Percentiles rank a stretch among this genome's conserved stretches.
Conservation (phyloP, 805 yeast genomes). For the Ogataea haglerorum region DNA sequence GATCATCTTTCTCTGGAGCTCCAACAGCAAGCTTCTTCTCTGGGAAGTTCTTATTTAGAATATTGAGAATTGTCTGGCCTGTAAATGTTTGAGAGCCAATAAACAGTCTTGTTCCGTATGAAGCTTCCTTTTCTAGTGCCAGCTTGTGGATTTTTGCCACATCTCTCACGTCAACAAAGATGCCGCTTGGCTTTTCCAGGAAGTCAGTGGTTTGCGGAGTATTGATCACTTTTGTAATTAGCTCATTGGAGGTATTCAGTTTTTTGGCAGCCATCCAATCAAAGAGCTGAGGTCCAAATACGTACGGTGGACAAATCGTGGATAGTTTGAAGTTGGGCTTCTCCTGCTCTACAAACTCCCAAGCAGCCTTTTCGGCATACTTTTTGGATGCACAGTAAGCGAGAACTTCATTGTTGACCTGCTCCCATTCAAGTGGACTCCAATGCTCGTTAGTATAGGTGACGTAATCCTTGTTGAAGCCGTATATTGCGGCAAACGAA, state of each 20-base stretch:
- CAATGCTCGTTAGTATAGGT: conserved; percentile 32
- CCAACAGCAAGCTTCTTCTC: conserved; percentile 45
- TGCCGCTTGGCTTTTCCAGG: conserved; percentile 28
- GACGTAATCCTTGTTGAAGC: background rate
- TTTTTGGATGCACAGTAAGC: conserved; percentile 46
- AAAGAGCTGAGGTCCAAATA: conserved; percentile 51
- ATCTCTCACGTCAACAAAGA: conserved; percentile 55
- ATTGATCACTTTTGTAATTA: conserved; percentile 27
- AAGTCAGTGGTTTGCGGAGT: conserved; percentile 21
- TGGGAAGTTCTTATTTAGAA: conserved; percentile 39
- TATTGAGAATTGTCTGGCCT: conserved; percentile 31
- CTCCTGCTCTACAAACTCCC: conserved; percentile 44
- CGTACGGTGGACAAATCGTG: conserved; percentile 40
- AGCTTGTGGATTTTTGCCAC: conserved; percentile 54
- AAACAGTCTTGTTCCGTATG: conserved; percentile 34
- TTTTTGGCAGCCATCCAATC: conserved; percentile 31
- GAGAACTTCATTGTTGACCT: conserved; percentile 19
- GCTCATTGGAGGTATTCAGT: conserved; percentile 38
- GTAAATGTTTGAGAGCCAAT: conserved; percentile 22
- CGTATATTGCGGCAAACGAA: conserved; percentile 43
- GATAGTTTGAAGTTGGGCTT: conserved; percentile 38
- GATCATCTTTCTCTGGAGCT: conserved; percentile 28
- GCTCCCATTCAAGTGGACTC: conserved; percentile 36
- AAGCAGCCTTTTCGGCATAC: conserved; percentile 53
- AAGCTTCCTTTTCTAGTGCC: conserved; percentile 41